Evolutionary conservation across 345 rosid genomes (phyloP).

Genomic region (Euphorbia pulcherrima): DNA sequence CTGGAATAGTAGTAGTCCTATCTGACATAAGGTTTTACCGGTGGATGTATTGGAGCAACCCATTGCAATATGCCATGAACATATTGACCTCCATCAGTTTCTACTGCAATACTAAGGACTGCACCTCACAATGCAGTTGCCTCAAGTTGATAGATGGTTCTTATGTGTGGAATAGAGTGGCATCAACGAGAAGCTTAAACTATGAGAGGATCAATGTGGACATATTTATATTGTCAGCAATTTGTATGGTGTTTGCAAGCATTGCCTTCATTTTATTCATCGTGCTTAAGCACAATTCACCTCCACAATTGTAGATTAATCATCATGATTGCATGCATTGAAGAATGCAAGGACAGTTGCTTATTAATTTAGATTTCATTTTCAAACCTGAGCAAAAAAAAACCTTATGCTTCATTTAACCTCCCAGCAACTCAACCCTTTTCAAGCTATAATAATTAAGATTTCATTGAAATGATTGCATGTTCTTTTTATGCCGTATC

Average conservation of each 20-base stretch:
- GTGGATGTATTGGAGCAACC: conserved; percentile 38
- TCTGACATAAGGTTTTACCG: conserved; percentile 29
- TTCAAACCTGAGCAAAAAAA: neutral
- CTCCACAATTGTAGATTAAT: conserved; percentile 11
- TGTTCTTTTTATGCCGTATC: neutral
- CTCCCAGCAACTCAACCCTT: neutral
- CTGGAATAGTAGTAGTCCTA: conserved; percentile 29
- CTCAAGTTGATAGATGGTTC: conserved; percentile 28
- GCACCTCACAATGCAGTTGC: conserved; percentile 29
- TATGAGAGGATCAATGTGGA: conserved; percentile 21
- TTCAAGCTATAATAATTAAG: neutral
- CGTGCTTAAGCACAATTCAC: conserved; percentile 31
- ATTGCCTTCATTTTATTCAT: conserved; percentile 30
- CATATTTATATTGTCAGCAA: conserved; percentile 22
- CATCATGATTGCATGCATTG: neutral
- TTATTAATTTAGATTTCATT: neutral
- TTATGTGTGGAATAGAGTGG: conserved; percentile 32
- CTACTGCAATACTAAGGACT: conserved; percentile 20
- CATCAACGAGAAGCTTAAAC: conserved; percentile 27
- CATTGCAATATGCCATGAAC: conserved; percentile 26
- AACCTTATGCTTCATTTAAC: neutral
- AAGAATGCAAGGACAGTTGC: no score
- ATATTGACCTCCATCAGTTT: conserved; percentile 23
- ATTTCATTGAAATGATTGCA: neutral
- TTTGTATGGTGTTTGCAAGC: conserved; percentile 28